Conservation (phyloP, 352 stramenopile species). For the Phytopythium sindhum region DNA sequence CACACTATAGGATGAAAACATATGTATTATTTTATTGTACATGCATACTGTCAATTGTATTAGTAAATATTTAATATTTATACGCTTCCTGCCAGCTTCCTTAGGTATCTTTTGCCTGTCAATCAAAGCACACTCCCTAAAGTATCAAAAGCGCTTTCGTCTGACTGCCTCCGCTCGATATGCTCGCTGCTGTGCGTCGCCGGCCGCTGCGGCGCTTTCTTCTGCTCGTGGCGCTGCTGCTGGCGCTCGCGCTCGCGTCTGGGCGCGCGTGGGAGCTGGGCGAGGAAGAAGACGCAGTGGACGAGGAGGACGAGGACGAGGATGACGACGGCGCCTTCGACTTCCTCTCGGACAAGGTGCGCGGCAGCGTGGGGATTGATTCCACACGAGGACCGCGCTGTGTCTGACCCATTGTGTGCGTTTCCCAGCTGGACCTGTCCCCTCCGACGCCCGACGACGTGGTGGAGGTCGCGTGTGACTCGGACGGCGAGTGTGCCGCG, state of each 20-base stretch:
- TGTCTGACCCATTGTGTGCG: neutral
- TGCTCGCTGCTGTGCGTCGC: neutral
- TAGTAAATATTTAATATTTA: too few relatives aligned
- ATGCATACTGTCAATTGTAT: too few relatives aligned
- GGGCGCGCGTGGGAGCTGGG: constrained; percentile 13
- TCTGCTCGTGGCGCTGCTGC: constrained; percentile 7
- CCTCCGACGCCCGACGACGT: neutral
- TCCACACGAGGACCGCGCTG: neutral
- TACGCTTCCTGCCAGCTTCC: too few relatives aligned
- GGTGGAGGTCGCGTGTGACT: constrained; percentile 34
- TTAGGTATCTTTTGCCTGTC: too few relatives aligned
- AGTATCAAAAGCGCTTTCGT: too few relatives aligned
- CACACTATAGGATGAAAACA: too few relatives aligned
- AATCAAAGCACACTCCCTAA: too few relatives aligned
- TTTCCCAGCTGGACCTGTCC: neutral
- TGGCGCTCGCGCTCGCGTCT: constrained; percentile 14
- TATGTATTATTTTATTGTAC: too few relatives aligned
- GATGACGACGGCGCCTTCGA: constrained; percentile 30
- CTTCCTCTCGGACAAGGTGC: constrained; percentile 29
- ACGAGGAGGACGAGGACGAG: constrained; percentile 26
- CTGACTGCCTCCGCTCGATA: too few relatives aligned
- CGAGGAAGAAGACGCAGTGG: constrained; percentile 15
- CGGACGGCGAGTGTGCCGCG: constrained; percentile 24
- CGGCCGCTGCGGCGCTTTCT: neutral
- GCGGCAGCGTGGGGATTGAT: neutral